phyloP scores from a whole-genome alignment of 108 stramenopile species.

The Nitzschia sp. region DNA sequence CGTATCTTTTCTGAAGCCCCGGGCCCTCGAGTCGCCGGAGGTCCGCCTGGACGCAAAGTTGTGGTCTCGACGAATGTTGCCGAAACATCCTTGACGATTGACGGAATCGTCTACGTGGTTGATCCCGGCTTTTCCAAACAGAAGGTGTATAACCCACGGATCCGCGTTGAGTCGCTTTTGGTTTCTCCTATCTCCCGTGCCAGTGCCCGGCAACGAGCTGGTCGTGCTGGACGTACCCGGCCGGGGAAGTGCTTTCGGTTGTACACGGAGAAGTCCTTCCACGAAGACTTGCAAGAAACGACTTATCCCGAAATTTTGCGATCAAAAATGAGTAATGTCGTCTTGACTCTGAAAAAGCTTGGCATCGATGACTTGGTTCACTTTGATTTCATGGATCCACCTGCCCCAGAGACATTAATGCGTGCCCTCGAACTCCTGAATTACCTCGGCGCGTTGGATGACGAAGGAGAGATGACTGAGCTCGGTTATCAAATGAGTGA shows the following conservation, averaged over 20 bases:
- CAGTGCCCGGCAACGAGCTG: constrained; percentile 91
- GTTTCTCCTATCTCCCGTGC: constrained; percentile 98
- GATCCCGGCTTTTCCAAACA: constrained; percentile 99
- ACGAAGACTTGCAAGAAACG: constrained; percentile 96
- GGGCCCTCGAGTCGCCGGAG: constrained; percentile 89
- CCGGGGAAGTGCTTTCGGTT: constrained; percentile 99
- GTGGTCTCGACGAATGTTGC: constrained; percentile 98
- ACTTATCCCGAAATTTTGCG: constrained; percentile 98
- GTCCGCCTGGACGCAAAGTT: constrained; percentile 96
- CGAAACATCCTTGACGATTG: constrained; percentile 99
- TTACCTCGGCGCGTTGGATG: constrained; percentile 97
- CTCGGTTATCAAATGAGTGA: constrained; percentile 97
- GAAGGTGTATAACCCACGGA: constrained; percentile 99
- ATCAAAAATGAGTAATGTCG: constrained; percentile 90
- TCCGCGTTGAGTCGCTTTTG: constrained; percentile 96
- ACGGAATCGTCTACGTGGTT: constrained; percentile 99
- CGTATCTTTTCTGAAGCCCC: constrained; percentile 94
- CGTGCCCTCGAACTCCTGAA: constrained; percentile 96
- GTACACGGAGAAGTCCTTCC: constrained; percentile 97
- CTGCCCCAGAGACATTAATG: constrained; percentile 99
- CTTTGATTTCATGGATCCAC: constrained; percentile 99
- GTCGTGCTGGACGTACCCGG: constrained; percentile 97
- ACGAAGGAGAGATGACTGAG: constrained; percentile 97
- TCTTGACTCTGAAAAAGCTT: constrained; percentile 96
- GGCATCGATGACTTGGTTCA: constrained; percentile 98